Base-by-base conservation (phyloP, 768 basidiomycete genomes). In the Russula lepida region DNA sequence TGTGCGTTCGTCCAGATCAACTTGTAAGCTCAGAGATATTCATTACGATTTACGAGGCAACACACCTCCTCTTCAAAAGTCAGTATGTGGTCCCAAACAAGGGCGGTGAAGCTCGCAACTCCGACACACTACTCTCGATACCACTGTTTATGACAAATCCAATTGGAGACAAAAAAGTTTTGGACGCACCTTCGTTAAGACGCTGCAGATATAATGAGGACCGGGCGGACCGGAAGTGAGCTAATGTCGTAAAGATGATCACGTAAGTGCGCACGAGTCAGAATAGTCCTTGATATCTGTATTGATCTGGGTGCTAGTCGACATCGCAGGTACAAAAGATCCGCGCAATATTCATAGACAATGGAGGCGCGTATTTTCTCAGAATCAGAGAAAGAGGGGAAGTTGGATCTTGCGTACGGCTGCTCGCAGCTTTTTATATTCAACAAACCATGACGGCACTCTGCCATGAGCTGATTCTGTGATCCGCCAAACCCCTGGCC, bases 1-100 rank as follows among this genome's bases (percentile, higher is more conserved):
- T 77, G 33, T 30, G 28, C 6, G 9, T 21, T 52, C 17, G 37
- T 47, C 57, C n/a, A 44, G n/a, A 19, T 49, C 11, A 9, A 4
- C n/a, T n/a, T n/a, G n/a, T n/a, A n/a, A 3, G 6, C 28, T 17
- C 30, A 15, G 12, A 52, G 17, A 19, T 15, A n/a, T 35, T 25
- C 33, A 52, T 25, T 23, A 39, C n/a, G n/a, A n/a, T n/a, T n/a
- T n/a, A n/a, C 9, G 15, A 19, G 9, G 5, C 17, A 23, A 37
- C 25, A 25, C 54, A 77, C 74, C 70, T 82, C 81, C 33, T 78
- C 77, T 2, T 68, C 64, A 44, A 84, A 78, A 0, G 82, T 81
- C 59, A 82, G 74, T 27, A 82, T n/a, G 60, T 84, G 82, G 63
- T 84, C 82, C 78, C 80, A 84, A 13, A 84, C 60, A 15, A 85